phyloP scores from a whole-genome alignment of 2,329 filamentous ascomycete species.

The Emmonsiellopsis sp. region DNA sequence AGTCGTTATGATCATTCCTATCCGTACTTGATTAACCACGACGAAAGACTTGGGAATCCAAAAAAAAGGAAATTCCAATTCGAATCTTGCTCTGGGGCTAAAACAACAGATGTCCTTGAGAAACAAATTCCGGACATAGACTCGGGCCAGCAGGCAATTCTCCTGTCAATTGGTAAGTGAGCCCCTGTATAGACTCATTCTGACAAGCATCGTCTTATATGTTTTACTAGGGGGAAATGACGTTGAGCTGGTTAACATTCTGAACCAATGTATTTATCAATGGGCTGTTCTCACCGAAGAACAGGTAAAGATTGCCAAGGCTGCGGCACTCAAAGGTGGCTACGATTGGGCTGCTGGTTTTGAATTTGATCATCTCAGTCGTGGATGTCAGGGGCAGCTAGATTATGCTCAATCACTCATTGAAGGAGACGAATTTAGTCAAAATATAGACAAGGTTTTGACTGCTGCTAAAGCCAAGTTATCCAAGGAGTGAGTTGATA shows the following conservation, averaged over 20 bases:
- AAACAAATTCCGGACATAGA: not conserved
- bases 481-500: not conserved
- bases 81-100: not conserved
- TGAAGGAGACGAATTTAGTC: not conserved
- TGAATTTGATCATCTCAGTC: not conserved
- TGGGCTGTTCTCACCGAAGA: not conserved
- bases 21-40: not conserved
- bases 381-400: not conserved
- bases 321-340: not conserved
- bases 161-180: not conserved
- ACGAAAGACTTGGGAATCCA: not conserved
- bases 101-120: not conserved
- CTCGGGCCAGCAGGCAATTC: not conserved
- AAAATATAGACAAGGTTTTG: not conserved
- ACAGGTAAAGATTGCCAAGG: not conserved
- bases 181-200: not conserved
- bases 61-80: not conserved
- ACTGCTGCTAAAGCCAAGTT: not conserved
- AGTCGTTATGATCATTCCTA: not conserved
- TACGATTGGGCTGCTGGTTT: not conserved
- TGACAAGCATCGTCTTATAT: not conserved
- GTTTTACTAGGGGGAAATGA: not conserved
- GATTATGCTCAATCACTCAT: not conserved
- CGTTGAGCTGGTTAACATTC: not conserved
- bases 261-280: not conserved